Conservation (phyloP, 768 basidiomycete genomes). For the Russula foetens region DNA sequence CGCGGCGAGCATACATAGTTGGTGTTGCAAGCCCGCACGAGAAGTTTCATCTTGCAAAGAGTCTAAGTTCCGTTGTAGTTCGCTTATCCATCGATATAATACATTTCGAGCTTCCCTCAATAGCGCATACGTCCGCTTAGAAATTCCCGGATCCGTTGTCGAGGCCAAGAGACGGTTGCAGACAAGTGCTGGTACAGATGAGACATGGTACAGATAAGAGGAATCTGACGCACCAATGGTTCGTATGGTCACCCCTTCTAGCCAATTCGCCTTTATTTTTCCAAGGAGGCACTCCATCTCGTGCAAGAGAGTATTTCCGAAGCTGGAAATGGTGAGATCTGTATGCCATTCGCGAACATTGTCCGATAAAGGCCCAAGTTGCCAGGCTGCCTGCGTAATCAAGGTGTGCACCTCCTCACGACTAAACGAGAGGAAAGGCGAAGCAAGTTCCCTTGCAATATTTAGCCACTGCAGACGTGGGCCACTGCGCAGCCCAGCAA, state of each 20-base stretch:
- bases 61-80: neutral
- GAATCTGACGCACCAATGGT: conserved; percentile 3
- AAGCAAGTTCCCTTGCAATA: conserved; percentile 36
- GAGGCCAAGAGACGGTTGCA: conserved; percentile 2
- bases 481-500: conserved; percentile 39
- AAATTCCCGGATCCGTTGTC: neutral
- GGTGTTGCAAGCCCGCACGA: neutral
- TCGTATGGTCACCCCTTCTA: conserved; percentile 14
- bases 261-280: conserved; percentile 36
- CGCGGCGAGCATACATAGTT: conserved; percentile 1
- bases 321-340: conserved; percentile 28
- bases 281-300: conserved; percentile 31
- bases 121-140: neutral
- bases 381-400: conserved; percentile 37
- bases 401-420: conserved; percentile 35
- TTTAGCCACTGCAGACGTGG: conserved; percentile 42
- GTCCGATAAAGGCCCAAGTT: conserved; percentile 30
- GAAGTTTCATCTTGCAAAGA: neutral
- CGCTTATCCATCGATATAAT: neutral
- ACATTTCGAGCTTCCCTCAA: conserved; percentile 4
- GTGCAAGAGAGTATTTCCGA: conserved; percentile 31
- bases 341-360: conserved; percentile 32
- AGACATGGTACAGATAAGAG: neutral
- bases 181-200: neutral
- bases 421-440: conserved; percentile 32